Percentiles rank a stretch among this genome's conserved stretches.
Conservation (phyloP, 768 basidiomycete species). For the Tricholoma saponaceum region DNA sequence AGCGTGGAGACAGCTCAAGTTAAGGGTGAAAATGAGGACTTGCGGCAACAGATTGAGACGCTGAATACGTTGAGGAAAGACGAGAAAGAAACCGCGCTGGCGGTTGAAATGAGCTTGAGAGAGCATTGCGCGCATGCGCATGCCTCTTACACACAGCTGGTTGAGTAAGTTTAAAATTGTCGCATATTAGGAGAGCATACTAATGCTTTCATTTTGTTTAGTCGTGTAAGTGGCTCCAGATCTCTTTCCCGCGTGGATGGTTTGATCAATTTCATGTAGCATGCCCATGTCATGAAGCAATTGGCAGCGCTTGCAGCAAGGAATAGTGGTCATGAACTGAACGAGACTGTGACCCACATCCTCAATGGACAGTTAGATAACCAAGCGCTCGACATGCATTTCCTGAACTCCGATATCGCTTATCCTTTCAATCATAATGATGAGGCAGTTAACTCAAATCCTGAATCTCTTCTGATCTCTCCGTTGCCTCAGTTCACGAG, state of each 20-base stretch:
- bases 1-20: constrained; percentile 30
- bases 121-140: constrained; percentile 48
- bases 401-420: constrained; percentile 25
- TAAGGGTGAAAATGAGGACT: constrained; percentile 30
- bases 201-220: constrained; percentile 9
- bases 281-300: not conserved
- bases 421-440: constrained; percentile 26
- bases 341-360: not conserved
- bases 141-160: constrained; percentile 34
- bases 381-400: constrained; percentile 1
- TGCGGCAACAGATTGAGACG: constrained; percentile 36
- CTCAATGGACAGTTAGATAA: constrained; percentile 1
- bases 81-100: constrained; percentile 49
- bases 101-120: constrained; percentile 49
- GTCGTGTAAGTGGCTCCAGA: constrained; percentile 31
- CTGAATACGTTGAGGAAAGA: constrained; percentile 35
- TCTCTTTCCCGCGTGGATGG: not conserved
- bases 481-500: constrained; percentile 40
- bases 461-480: constrained; percentile 34
- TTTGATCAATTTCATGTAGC: not conserved
- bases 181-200: not conserved
- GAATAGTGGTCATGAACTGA: not conserved
- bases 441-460: constrained; percentile 26
- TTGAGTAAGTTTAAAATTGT: constrained; percentile 33
- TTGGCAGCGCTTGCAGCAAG: not conserved